Base-by-base conservation (phyloP, 1,139 yeast species). In the Yamadazyma mexicana region DNA sequence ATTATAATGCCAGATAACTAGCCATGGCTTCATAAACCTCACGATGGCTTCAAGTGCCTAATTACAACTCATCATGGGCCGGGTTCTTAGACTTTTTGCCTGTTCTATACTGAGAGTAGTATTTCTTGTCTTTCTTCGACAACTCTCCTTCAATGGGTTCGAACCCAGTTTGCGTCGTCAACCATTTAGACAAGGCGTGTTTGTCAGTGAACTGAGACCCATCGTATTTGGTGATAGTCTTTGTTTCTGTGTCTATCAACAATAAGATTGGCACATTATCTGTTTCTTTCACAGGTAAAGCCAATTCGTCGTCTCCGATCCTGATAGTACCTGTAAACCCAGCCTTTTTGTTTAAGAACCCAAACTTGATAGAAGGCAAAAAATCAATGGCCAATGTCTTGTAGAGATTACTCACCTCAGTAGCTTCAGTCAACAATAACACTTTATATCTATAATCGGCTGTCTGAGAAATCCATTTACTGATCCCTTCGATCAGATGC, bases 321-420 rank as follows among this genome's bases (percentile, higher is more conserved):
- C 42, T 38, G 11, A 64, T 26, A 1, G 47, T 40, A 9, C 35
- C 18, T 3, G 42, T 40, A 5, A 39, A 32, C 2, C 40, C 26
- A 8, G 47, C 41, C 27, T 56, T 47, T 7, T 46, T 34, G 7
- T 48, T 43, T n/a, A 61, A 45, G 53, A 58, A 47, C 4, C 63
- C 72, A 44, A 72, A 61, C 27, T 59, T 58, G 17, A 61, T 54
- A 0, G 55, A 40, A 5, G 50, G 59, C 27, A 84, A 59, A 59
- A 81, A 86, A 54, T 91, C 96, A 39, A 86, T 73, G 3, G 95
- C 92, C 49, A 91, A 64, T 1, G 87, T 69, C 59, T 86, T 87
- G 56, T 77, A 74, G 44, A 84, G 59, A 0, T 92, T 80, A 12
- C 91, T 77, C 5, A 81, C 64, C 33, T 63, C 62, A 14, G 61